Base-by-base conservation (phyloP, 495 filamentous ascomycete species). In the Sordaria brevicollis region DNA sequence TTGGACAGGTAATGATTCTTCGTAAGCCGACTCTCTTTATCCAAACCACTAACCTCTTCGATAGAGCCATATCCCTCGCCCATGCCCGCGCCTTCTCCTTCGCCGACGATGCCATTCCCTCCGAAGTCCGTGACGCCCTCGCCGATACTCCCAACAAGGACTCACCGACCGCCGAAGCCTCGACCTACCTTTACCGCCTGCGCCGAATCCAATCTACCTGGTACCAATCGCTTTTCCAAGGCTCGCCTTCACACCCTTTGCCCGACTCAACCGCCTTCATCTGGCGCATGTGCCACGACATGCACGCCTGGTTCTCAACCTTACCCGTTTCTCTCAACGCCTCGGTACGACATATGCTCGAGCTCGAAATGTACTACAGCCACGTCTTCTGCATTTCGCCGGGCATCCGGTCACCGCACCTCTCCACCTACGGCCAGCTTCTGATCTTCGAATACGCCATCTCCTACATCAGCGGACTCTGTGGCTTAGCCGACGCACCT, bases 51-150 rank as follows among this genome's bases (percentile, higher is more conserved):
- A 31, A 62, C 29, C n/a, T 34, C 35, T 21, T 3, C 70, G 35
- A 5, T 70, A 95, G 94, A 74, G 89, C 90, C 5, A 92, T 92
- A 36, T 93, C 91, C 71, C 87, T 94, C 80, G 90, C 92, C 17
- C 86, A 93, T 66, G 88, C 89, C 35, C 85, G 92, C 43, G 88
- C 91, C 0, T 96, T 96, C 77, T 96, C 94, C 5, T 95, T 98
- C 76, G 93, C 92, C 1, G 94, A 98, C 76, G 92, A 91, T 41
- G 91, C 93, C n/a, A 85, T 89, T 2, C 49, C 49, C 25, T 31
- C 25, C 49, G 49, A 62, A 62, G 49, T 88, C 89, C 71, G 92
- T 96, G 39, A 84, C 80, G 10, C 81, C 91, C 71, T 80, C 84
- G 9, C 75, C 79, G 71, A 77, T 72, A 25, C 76, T 68, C 41